These are phyloP conservation scores for Achaetomiella virescens DNA, from an alignment of 495 filamentous ascomycete species.

Conservation along the genomic window DNA sequence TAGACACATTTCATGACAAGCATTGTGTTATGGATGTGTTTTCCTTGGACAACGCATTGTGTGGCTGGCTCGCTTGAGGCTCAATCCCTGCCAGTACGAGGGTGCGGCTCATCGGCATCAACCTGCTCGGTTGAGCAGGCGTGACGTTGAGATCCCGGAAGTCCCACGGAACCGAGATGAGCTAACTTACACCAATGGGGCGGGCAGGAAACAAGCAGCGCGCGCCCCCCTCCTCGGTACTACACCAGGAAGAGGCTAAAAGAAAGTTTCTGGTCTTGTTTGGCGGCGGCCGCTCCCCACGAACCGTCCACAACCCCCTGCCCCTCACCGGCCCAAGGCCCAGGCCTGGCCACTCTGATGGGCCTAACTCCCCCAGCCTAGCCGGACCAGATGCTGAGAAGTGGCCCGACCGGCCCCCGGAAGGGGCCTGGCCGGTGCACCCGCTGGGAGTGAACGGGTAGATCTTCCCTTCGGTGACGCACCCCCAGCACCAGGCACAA, in stretches of 20 bases:
- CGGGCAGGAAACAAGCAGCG: background rate
- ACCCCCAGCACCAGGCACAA: slow-evolving; percentile 10
- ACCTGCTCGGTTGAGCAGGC: background rate
- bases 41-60: background rate
- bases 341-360: slow-evolving; percentile 20
- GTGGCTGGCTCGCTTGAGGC: background rate
- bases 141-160: background rate
- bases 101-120: background rate
- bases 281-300: slow-evolving; percentile 12
- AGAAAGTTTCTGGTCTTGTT: slow-evolving; percentile 16
- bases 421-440: slow-evolving; percentile 19
- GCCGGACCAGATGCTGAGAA: slow-evolving; percentile 27
- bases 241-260: slow-evolving; percentile 14
- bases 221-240: background rate
- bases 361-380: slow-evolving; percentile 17
- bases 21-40: background rate
- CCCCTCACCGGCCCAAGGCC: slow-evolving; percentile 10
- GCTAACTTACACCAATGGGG: slow-evolving; percentile 2
- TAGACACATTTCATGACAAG: background rate
- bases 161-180: background rate
- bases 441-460: slow-evolving; percentile 22
- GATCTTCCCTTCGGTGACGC: slow-evolving; percentile 20
- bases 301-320: background rate
- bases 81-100: background rate
- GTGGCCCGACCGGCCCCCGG: slow-evolving; percentile 30